These are phyloP conservation scores for Musa beccarii DNA, from an alignment of 176 grass and related monocot species.

Conservation along the genomic window DNA sequence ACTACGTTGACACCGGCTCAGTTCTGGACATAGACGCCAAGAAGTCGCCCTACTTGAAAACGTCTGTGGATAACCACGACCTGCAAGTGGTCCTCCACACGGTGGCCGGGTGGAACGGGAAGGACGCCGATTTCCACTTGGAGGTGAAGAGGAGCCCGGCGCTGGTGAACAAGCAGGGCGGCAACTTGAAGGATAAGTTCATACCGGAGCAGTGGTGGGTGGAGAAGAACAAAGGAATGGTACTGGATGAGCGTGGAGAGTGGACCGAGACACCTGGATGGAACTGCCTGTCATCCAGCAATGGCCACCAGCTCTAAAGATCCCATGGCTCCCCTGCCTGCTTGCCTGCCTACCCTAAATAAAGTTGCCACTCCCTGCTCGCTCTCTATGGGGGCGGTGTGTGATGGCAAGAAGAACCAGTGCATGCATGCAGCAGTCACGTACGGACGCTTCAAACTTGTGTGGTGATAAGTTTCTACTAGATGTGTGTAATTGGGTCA, in stretches of 20 bases:
- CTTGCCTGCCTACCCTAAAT: too few species aligned
- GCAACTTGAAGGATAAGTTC: conserved; percentile 18
- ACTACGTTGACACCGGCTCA: neutral
- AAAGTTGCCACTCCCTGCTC: too few species aligned
- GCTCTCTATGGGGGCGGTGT: too few species aligned
- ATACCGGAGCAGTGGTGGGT: neutral
- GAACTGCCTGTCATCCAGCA: too few species aligned
- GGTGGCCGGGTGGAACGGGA: conserved; percentile 8
- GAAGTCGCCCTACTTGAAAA: neutral
- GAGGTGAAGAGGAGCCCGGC: conserved; percentile 12
- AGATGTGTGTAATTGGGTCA: too few species aligned
- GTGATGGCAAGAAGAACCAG: too few species aligned
- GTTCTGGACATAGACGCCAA: neutral
- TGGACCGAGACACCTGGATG: neutral
- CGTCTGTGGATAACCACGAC: conserved; percentile 2
- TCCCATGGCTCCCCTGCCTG: too few species aligned
- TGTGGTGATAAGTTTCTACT: too few species aligned
- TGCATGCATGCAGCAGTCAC: too few species aligned
- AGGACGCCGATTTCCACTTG: conserved; percentile 12
- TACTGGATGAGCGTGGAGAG: neutral
- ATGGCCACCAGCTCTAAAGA: too few species aligned
- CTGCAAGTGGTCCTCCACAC: conserved; percentile 23
- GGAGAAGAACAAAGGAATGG: conserved; percentile 4
- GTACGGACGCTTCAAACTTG: too few species aligned
- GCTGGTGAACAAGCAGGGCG: conserved; percentile 28